A percentile compares a stretch with the other conserved stretches of the same genome.
Conservation (phyloP, 2,329 filamentous ascomycete genomes). For the Ophiocordyceps sinensis region DNA sequence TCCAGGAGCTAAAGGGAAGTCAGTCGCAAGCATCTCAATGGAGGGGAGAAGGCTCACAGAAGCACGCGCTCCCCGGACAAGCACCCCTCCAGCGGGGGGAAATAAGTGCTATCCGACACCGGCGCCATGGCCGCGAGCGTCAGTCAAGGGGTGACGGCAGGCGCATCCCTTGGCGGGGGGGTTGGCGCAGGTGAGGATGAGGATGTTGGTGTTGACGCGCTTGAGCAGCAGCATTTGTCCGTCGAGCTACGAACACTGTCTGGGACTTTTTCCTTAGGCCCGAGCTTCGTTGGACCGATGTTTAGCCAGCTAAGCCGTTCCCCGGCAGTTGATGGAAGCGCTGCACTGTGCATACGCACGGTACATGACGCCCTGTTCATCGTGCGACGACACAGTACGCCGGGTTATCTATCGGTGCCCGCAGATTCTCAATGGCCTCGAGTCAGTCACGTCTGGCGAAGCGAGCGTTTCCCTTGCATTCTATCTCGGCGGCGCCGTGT, state of each 20-base stretch:
- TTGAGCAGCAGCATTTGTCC: constrained; percentile 4
- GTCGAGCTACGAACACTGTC: neutral
- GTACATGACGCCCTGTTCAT: no score
- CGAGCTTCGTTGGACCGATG: neutral
- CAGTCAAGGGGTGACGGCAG: constrained; percentile 25
- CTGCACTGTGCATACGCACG: no score
- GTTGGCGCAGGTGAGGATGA: constrained; percentile 8
- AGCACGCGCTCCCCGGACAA: constrained; percentile 67
- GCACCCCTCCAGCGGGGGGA: constrained; percentile 75
- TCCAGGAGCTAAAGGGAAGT: constrained; percentile 40
- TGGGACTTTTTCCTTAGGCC: constrained; percentile 11
- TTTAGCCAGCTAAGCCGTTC: no score
- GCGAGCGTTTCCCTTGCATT: no score
- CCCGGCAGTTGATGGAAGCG: no score
- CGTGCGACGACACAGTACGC: no score
- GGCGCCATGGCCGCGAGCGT: constrained; percentile 54
- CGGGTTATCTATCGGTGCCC: no score
- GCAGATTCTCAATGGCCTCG: no score
- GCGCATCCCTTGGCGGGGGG: constrained; percentile 20
- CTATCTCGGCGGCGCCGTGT: no score
- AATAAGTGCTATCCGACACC: constrained; percentile 56
- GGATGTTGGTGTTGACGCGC: constrained; percentile 18
- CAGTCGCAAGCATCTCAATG: constrained; percentile 7
- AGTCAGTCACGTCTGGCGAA: no score
- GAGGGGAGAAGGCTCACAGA: constrained; percentile 43